Conservation (phyloP, 768 basidiomycete species). For the Lentinula lateritia region DNA sequence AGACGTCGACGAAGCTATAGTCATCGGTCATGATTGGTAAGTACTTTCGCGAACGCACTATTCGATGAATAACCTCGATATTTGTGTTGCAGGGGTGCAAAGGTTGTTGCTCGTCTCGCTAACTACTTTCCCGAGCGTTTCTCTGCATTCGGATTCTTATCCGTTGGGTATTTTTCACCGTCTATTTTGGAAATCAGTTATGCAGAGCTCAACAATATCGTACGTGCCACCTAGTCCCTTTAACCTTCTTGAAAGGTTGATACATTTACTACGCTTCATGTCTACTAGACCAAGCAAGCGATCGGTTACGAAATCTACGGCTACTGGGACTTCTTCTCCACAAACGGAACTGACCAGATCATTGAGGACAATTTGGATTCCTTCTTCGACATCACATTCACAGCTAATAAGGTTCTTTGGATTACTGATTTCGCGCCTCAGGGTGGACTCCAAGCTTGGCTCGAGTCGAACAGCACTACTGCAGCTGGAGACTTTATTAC, state of each 20-base stretch:
- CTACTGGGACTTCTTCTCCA: conserved; percentile 34
- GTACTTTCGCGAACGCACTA: too few relatives aligned
- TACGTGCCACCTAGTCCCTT: conserved; percentile 5
- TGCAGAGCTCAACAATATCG: conserved; percentile 18
- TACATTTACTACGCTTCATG: conserved; percentile 4
- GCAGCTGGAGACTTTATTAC: background rate
- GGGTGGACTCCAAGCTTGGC: conserved; percentile 30
- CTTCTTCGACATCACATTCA: conserved; percentile 27
- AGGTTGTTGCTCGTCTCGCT: conserved; percentile 29
- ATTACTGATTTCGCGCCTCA: conserved; percentile 27
- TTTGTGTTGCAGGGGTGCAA: conserved; percentile 27
- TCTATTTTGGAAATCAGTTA: conserved; percentile 14
- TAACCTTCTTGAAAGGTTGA: too few relatives aligned
- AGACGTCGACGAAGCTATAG: conserved; percentile 22
- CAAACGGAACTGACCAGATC: conserved; percentile 22
- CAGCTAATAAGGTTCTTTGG: conserved; percentile 30
- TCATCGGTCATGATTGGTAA: conserved; percentile 37
- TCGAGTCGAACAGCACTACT: conserved; percentile 21
- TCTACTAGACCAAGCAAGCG: conserved; percentile 9
- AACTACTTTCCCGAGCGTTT: conserved; percentile 34
- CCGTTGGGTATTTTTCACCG: conserved; percentile 27
- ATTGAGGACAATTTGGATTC: conserved; percentile 36
- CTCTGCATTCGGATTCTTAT: conserved; percentile 30
- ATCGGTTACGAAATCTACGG: conserved; percentile 33
- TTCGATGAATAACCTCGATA: background rate